phyloP scores from a whole-genome alignment of 352 stramenopile genomes.

The Globisporangium orthogonon region DNA sequence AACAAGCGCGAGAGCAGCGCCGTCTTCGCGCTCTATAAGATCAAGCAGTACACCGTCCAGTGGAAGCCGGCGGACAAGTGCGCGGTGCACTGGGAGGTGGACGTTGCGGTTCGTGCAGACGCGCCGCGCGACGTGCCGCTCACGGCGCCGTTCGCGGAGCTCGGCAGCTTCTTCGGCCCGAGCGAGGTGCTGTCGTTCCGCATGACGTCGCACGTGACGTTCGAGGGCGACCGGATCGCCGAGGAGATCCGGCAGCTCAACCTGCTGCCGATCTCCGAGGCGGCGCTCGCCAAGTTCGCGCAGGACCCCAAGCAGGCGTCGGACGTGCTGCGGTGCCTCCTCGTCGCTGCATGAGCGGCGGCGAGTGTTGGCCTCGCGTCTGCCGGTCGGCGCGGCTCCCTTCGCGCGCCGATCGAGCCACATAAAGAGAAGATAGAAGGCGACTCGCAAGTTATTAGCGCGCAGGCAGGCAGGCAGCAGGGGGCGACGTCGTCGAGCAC shows the following conservation, averaged over 20 bases:
- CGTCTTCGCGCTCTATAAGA: constrained; percentile 76
- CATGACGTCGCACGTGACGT: constrained; percentile 75
- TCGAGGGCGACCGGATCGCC: constrained; percentile 66
- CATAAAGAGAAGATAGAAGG: constrained; percentile 1
- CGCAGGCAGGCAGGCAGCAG: too few relatives aligned
- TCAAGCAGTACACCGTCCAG: constrained; percentile 78
- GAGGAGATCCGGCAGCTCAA: constrained; percentile 79
- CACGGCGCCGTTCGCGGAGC: constrained; percentile 55
- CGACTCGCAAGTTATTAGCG: too few relatives aligned
- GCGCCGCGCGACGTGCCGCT: constrained; percentile 50
- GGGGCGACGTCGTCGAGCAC: too few relatives aligned
- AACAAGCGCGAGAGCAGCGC: constrained; percentile 51
- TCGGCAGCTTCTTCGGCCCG: constrained; percentile 37
- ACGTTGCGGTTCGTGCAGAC: constrained; percentile 43
- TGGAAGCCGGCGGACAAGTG: constrained; percentile 78
- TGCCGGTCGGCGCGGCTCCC: too few relatives aligned
- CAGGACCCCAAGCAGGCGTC: constrained; percentile 46
- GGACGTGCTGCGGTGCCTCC: constrained; percentile 50
- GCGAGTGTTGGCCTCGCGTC: too few relatives aligned
- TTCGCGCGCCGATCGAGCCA: too few relatives aligned
- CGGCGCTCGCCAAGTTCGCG: constrained; percentile 40
- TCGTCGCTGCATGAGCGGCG: constrained; percentile 18
- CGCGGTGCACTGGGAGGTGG: constrained; percentile 67
- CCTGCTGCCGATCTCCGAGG: constrained; percentile 50
- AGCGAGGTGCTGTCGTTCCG: constrained; percentile 61